Evolutionary conservation across 768 basidiomycete genomes (phyloP).

Genomic region (Tulasnella sp.): DNA sequence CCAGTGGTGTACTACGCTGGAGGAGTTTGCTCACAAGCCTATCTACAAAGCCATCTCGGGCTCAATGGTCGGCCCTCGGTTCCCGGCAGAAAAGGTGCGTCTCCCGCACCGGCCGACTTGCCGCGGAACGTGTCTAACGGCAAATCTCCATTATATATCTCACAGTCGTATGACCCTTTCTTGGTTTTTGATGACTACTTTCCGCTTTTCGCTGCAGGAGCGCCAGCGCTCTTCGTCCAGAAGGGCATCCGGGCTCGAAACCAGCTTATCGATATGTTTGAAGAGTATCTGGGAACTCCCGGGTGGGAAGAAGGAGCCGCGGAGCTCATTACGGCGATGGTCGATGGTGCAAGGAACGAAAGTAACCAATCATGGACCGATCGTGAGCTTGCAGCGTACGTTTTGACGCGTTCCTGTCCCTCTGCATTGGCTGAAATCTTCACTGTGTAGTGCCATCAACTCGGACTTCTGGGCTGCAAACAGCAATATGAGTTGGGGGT

Average conservation of each 20-base stretch:
- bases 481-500: conserved; percentile 34
- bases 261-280: conserved; percentile 13
- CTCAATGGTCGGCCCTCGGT: not conserved
- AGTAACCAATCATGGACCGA: not conserved
- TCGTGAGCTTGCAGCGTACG: conserved; percentile 15
- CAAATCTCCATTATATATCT: not conserved
- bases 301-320: not conserved
- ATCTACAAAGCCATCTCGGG: not conserved
- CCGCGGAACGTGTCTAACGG: not conserved
- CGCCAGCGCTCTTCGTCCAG: conserved; percentile 31
- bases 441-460: conserved; percentile 7
- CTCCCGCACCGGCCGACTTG: not conserved
- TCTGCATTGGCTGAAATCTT: not conserved
- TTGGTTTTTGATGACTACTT: conserved; percentile 34
- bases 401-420: not conserved
- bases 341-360: conserved; percentile 1
- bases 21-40: conserved; percentile 15
- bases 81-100: not conserved
- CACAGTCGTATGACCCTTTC: conserved; percentile 28
- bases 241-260: conserved; percentile 13
- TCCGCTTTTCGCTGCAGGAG: conserved; percentile 26
- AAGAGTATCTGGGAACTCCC: not conserved
- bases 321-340: not conserved
- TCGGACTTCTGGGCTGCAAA: conserved; percentile 33
- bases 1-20: not conserved